These are phyloP conservation scores for Fraxinus albicans DNA, from an alignment of 305 asterid species.

Conservation along the genomic window DNA sequence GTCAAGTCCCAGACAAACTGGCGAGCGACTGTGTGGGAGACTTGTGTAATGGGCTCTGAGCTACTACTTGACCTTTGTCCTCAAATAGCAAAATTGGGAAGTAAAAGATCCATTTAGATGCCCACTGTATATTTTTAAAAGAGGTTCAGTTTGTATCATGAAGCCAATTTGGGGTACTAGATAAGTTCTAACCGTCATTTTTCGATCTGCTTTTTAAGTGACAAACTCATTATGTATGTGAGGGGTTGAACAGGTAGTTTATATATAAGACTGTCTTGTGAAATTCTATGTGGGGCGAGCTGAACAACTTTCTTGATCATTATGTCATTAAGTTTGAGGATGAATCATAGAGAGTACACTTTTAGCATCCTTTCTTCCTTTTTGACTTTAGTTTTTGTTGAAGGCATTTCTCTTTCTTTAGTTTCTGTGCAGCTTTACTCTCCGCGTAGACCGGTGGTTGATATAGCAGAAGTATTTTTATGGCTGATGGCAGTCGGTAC, in stretches of 20 bases:
- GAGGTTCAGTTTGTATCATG: neutral
- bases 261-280: neutral
- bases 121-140: neutral
- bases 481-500: slow-evolving; percentile 97
- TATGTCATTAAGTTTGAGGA: neutral
- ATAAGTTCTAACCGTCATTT: neutral
- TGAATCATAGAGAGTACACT: neutral
- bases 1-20: neutral
- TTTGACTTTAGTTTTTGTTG: slow-evolving; percentile 2
- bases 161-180: neutral
- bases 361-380: slow-evolving; percentile 6
- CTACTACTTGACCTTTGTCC: neutral
- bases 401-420: slow-evolving; percentile 30
- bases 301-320: neutral
- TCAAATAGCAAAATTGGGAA: neutral
- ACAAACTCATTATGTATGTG: neutral
- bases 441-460: slow-evolving; percentile 81
- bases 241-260: neutral
- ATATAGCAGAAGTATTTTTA: slow-evolving; percentile 90
- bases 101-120: neutral
- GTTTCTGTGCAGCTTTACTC: slow-evolving; percentile 93
- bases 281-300: neutral
- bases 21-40: neutral
- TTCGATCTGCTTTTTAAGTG: neutral
- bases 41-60: neutral